Percentiles rank a stretch among this genome's conserved stretches.
Conservation (phyloP, 352 stramenopile genomes). For the Phytophthora sojae region DNA sequence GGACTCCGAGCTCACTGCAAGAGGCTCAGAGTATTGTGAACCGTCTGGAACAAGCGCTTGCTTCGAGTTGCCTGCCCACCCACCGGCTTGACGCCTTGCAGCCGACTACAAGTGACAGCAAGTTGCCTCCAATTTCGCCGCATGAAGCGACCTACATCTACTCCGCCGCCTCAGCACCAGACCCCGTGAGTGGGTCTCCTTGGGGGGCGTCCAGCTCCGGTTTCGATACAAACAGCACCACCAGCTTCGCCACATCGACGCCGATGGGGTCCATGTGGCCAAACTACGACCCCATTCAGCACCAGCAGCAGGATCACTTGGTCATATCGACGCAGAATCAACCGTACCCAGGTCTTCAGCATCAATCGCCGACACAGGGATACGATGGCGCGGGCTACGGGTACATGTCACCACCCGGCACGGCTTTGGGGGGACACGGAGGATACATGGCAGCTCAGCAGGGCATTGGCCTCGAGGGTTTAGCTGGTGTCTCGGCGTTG, state of each 20-base stretch:
- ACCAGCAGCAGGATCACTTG: constrained; percentile 29
- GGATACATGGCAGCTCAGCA: constrained; percentile 27
- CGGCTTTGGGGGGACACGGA: constrained; percentile 8
- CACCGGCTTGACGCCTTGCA: constrained; percentile 25
- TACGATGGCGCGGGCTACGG: constrained; percentile 21
- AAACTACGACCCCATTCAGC: constrained; percentile 34
- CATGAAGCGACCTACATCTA: constrained; percentile 52
- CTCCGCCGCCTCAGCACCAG: constrained; percentile 32
- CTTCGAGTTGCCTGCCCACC: constrained; percentile 22
- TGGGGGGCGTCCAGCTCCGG: constrained; percentile 25
- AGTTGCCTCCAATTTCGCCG: constrained; percentile 45
- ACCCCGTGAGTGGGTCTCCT: constrained; percentile 21
- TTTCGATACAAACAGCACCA: constrained; percentile 30
- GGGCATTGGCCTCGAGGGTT: constrained; percentile 18
- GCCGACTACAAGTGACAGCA: constrained; percentile 31
- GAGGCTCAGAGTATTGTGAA: constrained; percentile 66
- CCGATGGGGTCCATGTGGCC: constrained; percentile 41
- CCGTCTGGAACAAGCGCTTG: constrained; percentile 64
- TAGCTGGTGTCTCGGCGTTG: constrained; percentile 11
- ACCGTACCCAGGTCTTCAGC: constrained; percentile 29
- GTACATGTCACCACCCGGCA: constrained; percentile 14
- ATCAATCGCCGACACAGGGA: constrained; percentile 13
- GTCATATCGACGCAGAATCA: constrained; percentile 41
- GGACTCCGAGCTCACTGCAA: constrained; percentile 55
- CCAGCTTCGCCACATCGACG: constrained; percentile 28